Evolutionary conservation across 345 rosid species (phyloP).

Genomic region (Citrus hindsii): DNA sequence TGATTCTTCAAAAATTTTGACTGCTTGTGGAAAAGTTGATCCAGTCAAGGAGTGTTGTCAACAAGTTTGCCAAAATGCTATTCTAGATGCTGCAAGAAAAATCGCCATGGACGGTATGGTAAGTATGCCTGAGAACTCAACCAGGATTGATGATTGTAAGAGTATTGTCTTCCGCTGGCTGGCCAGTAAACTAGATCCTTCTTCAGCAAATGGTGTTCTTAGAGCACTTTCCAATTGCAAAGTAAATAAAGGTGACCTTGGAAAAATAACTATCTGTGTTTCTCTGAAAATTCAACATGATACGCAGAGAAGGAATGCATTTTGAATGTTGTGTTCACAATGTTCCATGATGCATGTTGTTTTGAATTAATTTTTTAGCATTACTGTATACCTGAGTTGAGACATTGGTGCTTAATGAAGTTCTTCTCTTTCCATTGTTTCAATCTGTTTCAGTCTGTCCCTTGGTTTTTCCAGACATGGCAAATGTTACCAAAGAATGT

Average conservation of each 20-base stretch:
- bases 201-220: conserved; percentile 39
- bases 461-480: conserved; percentile 39
- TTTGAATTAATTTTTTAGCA: background rate
- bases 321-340: background rate
- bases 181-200: conserved; percentile 46
- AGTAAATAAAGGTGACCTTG: conserved; percentile 42
- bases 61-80: conserved; percentile 50
- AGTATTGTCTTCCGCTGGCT: conserved; percentile 50
- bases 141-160: conserved; percentile 39
- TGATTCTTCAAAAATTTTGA: conserved; percentile 43
- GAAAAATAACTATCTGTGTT: background rate
- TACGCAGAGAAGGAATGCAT: background rate
- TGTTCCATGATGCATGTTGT: background rate
- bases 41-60: conserved; percentile 55
- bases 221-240: conserved; percentile 57
- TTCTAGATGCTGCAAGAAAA: conserved; percentile 43
- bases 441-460: conserved; percentile 43
- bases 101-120: conserved; percentile 33
- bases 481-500: conserved; percentile 32
- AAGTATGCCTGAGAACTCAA: conserved; percentile 28
- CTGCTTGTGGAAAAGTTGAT: conserved; percentile 49
- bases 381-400: background rate
- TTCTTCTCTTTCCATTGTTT: conserved; percentile 1
- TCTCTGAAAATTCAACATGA: background rate
- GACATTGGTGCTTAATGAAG: background rate